Percentiles rank a stretch among this genome's conserved stretches.
Conservation (phyloP, 768 basidiomycete genomes). For the Multifurca ochricompacta region DNA sequence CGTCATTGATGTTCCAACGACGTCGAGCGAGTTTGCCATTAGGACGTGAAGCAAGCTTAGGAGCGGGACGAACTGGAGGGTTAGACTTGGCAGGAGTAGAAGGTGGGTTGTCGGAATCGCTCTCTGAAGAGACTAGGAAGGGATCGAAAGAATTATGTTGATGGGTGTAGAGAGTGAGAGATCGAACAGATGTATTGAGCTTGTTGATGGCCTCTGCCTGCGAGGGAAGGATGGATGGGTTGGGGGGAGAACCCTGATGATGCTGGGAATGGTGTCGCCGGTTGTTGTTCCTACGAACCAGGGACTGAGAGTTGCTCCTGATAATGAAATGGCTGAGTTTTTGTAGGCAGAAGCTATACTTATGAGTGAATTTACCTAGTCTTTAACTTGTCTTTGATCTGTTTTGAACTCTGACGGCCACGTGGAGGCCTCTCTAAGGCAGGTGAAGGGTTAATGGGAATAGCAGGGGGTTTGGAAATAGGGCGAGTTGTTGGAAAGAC, state of each 20-base stretch:
- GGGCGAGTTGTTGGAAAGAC: slow-evolving; percentile 21
- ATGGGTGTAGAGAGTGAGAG: slow-evolving; percentile 23
- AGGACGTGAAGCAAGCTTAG: slow-evolving; percentile 41
- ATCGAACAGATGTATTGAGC: slow-evolving; percentile 27
- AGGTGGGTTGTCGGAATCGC: slow-evolving; percentile 25
- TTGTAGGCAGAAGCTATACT: neutral
- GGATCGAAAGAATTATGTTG: slow-evolving; percentile 40
- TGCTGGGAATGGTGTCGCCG: slow-evolving; percentile 34
- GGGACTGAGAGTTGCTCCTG: slow-evolving; percentile 42
- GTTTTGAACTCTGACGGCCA: slow-evolving; percentile 32
- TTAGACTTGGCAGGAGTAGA: slow-evolving; percentile 28
- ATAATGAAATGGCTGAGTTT: neutral
- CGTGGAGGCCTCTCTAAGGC: slow-evolving; percentile 27
- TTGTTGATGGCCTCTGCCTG: slow-evolving; percentile 49
- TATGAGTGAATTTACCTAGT: slow-evolving; percentile 31
- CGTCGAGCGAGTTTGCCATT: slow-evolving; percentile 53
- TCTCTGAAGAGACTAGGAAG: slow-evolving; percentile 40
- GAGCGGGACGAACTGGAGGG: slow-evolving; percentile 25
- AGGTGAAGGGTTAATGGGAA: slow-evolving; percentile 7
- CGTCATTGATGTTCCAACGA: slow-evolving; percentile 35
- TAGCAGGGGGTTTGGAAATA: neutral
- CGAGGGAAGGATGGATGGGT: slow-evolving; percentile 39
- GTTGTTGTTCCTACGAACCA: slow-evolving; percentile 35
- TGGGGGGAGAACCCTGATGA: slow-evolving; percentile 60
- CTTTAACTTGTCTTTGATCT: slow-evolving; percentile 36